Evolutionary conservation across 805 yeast genomes (phyloP).

Genomic region (Candida tallmaniae): DNA sequence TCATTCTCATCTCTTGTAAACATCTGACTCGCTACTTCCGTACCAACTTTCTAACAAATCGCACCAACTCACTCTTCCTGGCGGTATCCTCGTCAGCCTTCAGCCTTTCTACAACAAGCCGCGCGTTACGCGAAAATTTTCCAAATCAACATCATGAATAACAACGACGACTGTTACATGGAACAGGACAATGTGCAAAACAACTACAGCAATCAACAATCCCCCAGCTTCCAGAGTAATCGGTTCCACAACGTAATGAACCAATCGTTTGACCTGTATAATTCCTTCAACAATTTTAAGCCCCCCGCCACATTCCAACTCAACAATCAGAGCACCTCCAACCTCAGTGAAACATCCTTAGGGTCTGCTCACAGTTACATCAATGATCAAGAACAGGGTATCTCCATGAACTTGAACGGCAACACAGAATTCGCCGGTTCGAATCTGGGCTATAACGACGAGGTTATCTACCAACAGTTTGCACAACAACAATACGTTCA

Average conservation of each 20-base stretch:
- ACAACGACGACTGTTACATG: constrained; percentile 30
- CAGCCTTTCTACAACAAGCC: no score
- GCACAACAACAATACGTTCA: constrained; percentile 9
- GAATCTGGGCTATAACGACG: constrained; percentile 9
- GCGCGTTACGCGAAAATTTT: no score
- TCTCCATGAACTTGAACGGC: not conserved
- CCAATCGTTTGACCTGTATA: constrained; percentile 32
- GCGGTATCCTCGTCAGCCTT: no score
- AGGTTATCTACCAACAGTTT: constrained; percentile 13
- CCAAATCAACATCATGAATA: constrained; percentile 1
- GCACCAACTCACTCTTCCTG: no score
- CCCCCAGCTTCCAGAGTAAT: constrained; percentile 16
- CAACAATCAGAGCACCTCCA: constrained; percentile 36
- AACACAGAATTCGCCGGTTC: not conserved
- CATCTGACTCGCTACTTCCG: no score
- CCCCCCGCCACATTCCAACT: constrained; percentile 38
- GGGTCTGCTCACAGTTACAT: not conserved
- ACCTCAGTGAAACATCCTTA: constrained; percentile 24
- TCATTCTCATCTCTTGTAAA: no score
- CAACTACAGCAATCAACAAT: constrained; percentile 6
- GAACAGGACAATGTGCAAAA: constrained; percentile 26
- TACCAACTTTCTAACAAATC: no score
- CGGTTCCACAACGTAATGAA: constrained; percentile 20
- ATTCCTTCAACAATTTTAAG: constrained; percentile 25
- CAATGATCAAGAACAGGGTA: not conserved